A percentile compares a stretch with the other conserved stretches of the same genome.
Conservation (phyloP, 192 early-diverging fungal genomes). For the Linnemannia zychae region DNA sequence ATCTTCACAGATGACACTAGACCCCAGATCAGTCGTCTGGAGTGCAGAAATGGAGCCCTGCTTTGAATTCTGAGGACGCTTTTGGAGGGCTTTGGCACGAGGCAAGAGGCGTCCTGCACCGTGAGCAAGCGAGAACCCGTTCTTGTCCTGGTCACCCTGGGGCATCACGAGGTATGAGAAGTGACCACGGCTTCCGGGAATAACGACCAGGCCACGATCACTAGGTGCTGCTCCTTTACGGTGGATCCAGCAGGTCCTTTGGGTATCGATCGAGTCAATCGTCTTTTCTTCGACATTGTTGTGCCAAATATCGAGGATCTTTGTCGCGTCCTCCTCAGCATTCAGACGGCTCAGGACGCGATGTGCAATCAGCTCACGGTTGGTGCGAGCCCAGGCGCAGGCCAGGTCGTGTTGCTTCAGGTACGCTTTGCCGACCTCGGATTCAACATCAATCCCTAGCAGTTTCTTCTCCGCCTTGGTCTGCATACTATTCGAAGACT, state of each 20-base stretch:
- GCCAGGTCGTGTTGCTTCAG: constrained; percentile 63
- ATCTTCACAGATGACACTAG: constrained; percentile 70
- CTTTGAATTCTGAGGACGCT: constrained; percentile 44
- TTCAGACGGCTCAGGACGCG: constrained; percentile 60
- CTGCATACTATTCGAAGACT: constrained; percentile 38
- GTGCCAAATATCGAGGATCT: constrained; percentile 72
- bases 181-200: constrained; percentile 70
- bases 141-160: constrained; percentile 53
- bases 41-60: constrained; percentile 52
- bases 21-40: constrained; percentile 59
- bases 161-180: constrained; percentile 71
- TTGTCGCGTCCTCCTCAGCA: constrained; percentile 37
- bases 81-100: constrained; percentile 59
- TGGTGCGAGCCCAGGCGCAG: constrained; percentile 63
- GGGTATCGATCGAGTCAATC: constrained; percentile 20
- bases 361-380: constrained; percentile 69
- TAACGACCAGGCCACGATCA: constrained; percentile 66
- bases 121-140: constrained; percentile 69
- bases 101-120: constrained; percentile 68
- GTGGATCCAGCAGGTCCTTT: constrained; percentile 60
- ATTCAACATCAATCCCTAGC: constrained; percentile 35
- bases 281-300: constrained; percentile 62
- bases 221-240: constrained; percentile 73
- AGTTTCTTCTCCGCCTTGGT: constrained; percentile 49
- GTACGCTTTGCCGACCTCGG: constrained; percentile 51